These are phyloP conservation scores for Xylariaceae sp. DNA, from an alignment of 2,329 filamentous ascomycete species.

Conservation along the genomic window DNA sequence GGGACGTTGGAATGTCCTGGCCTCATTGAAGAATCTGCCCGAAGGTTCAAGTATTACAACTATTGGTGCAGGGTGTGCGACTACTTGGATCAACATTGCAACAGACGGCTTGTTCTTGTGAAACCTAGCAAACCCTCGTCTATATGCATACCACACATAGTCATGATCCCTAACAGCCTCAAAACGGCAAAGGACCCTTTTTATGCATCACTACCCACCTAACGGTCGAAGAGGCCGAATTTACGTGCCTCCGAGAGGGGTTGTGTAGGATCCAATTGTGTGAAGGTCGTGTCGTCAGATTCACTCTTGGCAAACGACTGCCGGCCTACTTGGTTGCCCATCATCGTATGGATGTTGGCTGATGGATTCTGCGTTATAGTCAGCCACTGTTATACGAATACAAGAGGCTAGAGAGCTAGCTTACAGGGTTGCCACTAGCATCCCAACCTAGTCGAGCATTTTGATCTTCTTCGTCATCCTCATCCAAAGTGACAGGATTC, in stretches of 20 bases:
- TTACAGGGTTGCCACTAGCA: constrained; percentile 60
- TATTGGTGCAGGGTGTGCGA: constrained; percentile 85
- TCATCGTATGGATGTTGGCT: constrained; percentile 39
- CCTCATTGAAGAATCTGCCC: constrained; percentile 52
- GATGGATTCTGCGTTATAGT: constrained; percentile 39
- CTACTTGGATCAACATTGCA: constrained; percentile 67
- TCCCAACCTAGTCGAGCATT: constrained; percentile 72
- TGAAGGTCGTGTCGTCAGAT: constrained; percentile 15
- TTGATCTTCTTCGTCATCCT: constrained; percentile 61
- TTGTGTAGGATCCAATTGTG: constrained; percentile 66
- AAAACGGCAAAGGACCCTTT: background rate
- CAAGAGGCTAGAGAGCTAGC: constrained; percentile 18
- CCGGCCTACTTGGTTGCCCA: constrained; percentile 26
- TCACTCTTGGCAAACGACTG: constrained; percentile 18
- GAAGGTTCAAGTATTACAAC: constrained; percentile 49
- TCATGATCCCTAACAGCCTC: constrained; percentile 2
- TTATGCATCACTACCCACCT: constrained; percentile 5
- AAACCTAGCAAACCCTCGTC: too few relatives aligned
- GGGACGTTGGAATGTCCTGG: constrained; percentile 64
- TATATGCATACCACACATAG: too few relatives aligned
- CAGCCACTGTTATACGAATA: constrained; percentile 20
- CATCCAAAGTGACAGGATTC: constrained; percentile 61
- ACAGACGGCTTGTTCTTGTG: constrained; percentile 30
- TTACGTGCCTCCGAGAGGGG: constrained; percentile 62
- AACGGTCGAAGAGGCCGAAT: constrained; percentile 39